Base-by-base conservation (phyloP, 2,329 filamentous ascomycete species). In the Talaromyces sp. region DNA sequence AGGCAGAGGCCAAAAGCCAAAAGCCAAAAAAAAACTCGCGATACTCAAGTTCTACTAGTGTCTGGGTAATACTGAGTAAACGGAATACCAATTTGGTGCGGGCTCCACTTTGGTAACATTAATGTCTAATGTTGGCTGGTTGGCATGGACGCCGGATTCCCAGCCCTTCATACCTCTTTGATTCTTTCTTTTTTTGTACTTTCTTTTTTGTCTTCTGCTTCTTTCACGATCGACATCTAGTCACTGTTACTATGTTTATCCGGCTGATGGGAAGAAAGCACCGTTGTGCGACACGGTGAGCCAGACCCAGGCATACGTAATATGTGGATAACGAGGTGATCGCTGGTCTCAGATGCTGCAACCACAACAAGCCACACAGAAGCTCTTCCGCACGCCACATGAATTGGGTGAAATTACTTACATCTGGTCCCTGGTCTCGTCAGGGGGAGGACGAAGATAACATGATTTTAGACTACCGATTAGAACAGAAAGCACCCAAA, bases 1-100 rank as follows among this genome's bases (percentile, higher is more conserved):
- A n/a, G n/a, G n/a, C n/a, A n/a, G n/a, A n/a, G n/a, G n/a, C n/a
- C n/a, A n/a, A n/a, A n/a, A n/a, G n/a, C n/a, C n/a, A n/a, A n/a
- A n/a, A 39, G 29, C 7, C 7, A 32, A 7, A 10, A 14, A n/a
- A n/a, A n/a, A n/a, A n/a, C n/a, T n/a, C n/a, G n/a, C n/a, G n/a
- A n/a, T n/a, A n/a, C n/a, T n/a, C n/a, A n/a, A n/a, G n/a, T n/a
- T n/a, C n/a, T n/a, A n/a, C n/a, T n/a, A n/a, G n/a, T n/a, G n/a
- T n/a, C n/a, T n/a, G n/a, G n/a, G 24, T 27, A 27, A 27, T 4
- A 41, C 42, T 48, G 39, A 52, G 51, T 55, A 57, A 57, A 60
- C 57, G 36, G 33, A 60, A 60, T 60, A 57, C 57, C 57, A 45
- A 36, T 35, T 55, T 45, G 22, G 55, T 49, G 46, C 40, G 41